phyloP scores from a whole-genome alignment of 768 basidiomycete species.

The Leccinellum luteum region DNA sequence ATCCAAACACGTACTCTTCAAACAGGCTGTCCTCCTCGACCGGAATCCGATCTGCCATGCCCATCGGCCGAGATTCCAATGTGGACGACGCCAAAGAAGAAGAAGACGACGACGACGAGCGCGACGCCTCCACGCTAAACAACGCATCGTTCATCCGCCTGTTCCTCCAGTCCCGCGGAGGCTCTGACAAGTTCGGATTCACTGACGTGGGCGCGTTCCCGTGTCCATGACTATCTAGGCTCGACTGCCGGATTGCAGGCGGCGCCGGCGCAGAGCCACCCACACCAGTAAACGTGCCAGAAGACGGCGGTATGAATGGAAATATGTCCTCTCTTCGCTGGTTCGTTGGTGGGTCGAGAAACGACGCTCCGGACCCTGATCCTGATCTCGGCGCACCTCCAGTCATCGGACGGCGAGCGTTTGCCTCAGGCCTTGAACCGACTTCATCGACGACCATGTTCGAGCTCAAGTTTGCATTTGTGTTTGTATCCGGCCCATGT shows the following conservation, averaged over 20 bases:
- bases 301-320: constrained; percentile 6
- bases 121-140: constrained; percentile 11
- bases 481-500: constrained; percentile 19
- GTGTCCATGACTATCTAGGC: constrained; percentile 5
- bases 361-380: constrained; percentile 1
- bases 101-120: constrained; percentile 20
- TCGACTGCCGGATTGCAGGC: background rate
- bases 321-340: constrained; percentile 14
- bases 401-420: constrained; percentile 7
- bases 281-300: constrained; percentile 2
- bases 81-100: constrained; percentile 7
- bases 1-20: constrained; percentile 18
- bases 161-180: constrained; percentile 17
- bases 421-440: background rate
- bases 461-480: constrained; percentile 11
- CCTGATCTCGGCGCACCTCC: background rate
- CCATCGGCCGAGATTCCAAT: constrained; percentile 9
- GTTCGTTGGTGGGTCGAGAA: constrained; percentile 9
- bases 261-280: background rate
- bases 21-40: constrained; percentile 18
- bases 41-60: constrained; percentile 19
- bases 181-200: constrained; percentile 8
- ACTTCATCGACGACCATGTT: constrained; percentile 14
- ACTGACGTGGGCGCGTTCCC: background rate
- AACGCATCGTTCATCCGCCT: constrained; percentile 8